phyloP scores from a whole-genome alignment of 176 grass and related monocot genomes.

The Areca catechu region DNA sequence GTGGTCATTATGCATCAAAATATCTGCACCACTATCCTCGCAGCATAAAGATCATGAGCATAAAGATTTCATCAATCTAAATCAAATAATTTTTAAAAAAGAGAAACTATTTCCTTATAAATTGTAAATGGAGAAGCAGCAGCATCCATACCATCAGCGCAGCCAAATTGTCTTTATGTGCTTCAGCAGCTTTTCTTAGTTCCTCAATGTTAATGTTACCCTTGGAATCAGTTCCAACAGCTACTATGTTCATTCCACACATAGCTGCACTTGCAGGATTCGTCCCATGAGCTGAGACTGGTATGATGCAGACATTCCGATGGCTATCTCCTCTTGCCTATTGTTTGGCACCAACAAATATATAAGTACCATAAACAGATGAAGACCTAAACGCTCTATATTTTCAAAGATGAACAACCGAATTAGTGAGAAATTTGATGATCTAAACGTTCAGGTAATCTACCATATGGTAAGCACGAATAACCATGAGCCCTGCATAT shows the following conservation, averaged over 20 bases:
- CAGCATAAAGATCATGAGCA: not conserved
- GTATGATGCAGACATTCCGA: conserved; percentile 97
- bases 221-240: conserved; percentile 93
- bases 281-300: conserved; percentile 92
- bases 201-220: conserved; percentile 99
- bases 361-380: not conserved
- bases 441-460: conserved; percentile 5
- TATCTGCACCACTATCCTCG: too few species aligned
- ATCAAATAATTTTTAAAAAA: too few species aligned
- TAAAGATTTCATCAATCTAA: too few species aligned
- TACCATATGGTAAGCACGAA: conserved; percentile 84
- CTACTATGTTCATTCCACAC: conserved; percentile 98
- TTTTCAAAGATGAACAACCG: too few species aligned
- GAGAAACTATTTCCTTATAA: too few species aligned
- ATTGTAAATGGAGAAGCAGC: not conserved
- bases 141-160: conserved; percentile 73
- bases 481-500: conserved; percentile 99
- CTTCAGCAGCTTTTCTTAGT: conserved; percentile 80
- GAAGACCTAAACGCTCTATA: not conserved
- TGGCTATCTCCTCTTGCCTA: conserved; percentile 87
- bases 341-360: conserved; percentile 4
- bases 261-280: conserved; percentile 99
- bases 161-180: conserved; percentile 83
- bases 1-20: too few species aligned
- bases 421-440: too few species aligned